These are phyloP conservation scores for Helotiales sp. DNA, from an alignment of 2,329 filamentous ascomycete species.

Conservation along the genomic window DNA sequence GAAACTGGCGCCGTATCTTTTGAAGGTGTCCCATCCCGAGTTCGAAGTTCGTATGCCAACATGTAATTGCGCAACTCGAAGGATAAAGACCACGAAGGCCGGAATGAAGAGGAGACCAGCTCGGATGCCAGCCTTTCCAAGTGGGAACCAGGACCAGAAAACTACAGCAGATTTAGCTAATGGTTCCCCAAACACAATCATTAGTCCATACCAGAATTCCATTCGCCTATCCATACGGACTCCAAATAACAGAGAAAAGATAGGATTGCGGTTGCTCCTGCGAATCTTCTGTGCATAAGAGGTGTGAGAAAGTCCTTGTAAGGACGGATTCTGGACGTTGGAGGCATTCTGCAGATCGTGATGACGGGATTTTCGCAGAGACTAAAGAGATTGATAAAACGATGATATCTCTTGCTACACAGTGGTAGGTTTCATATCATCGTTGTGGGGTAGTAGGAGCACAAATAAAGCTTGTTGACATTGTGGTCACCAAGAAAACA, in stretches of 20 bases:
- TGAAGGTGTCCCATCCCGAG: conserved; percentile 66
- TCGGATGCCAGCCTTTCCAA: conserved; percentile 74
- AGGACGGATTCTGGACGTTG: conserved; percentile 35
- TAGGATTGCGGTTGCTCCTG: conserved; percentile 70
- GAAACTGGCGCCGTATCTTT: conserved; percentile 50
- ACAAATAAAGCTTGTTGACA: conserved; percentile 26
- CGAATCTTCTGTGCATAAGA: conserved; percentile 82
- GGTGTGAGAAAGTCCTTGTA: conserved; percentile 82
- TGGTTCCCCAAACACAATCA: neutral
- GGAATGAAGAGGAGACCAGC: conserved; percentile 74
- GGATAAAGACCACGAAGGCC: conserved; percentile 74
- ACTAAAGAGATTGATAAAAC: conserved; percentile 21
- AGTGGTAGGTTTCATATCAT: conserved; percentile 20
- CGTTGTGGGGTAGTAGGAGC: conserved; percentile 14
- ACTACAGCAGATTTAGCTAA: conserved; percentile 45
- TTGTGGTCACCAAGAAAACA: conserved; percentile 26
- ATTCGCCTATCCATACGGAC: conserved; percentile 68
- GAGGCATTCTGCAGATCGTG: conserved; percentile 29
- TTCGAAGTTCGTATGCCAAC: conserved; percentile 70
- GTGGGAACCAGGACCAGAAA: conserved; percentile 83
- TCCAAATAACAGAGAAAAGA: conserved; percentile 72
- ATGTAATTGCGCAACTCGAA: conserved; percentile 84
- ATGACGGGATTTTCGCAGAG: neutral
- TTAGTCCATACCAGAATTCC: conserved; percentile 61
- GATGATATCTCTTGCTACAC: conserved; percentile 10